Percentiles rank a stretch among this genome's conserved stretches.
phyloP scores from a whole-genome alignment of 257 asterid genomes.

The Rubia yunnanensis region DNA sequence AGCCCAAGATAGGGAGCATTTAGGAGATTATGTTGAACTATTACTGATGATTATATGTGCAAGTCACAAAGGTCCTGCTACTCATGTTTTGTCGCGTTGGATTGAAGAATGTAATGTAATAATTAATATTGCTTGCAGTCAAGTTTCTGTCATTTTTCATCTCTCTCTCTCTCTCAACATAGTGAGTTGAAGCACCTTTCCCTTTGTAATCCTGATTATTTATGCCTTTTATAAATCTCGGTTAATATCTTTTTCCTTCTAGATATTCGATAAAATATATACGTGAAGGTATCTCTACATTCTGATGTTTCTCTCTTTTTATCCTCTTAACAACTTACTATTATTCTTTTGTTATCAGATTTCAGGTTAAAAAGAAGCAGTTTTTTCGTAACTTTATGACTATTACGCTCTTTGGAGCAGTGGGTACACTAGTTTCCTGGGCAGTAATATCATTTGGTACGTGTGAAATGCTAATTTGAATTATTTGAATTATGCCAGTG shows the following conservation, averaged over 20 bases:
- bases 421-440: constrained; percentile 35
- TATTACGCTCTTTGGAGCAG: constrained; percentile 37
- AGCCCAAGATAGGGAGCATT: not conserved
- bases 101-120: not conserved
- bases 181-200: not conserved
- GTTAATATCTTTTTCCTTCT: not conserved
- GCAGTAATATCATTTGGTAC: constrained; percentile 33
- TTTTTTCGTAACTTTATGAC: constrained; percentile 41
- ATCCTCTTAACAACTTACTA: not conserved
- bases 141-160: not conserved
- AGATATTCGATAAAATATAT: not conserved
- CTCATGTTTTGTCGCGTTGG: not conserved
- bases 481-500: not conserved
- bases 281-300: too few species aligned
- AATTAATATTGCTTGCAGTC: not conserved
- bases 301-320: not conserved
- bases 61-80: not conserved
- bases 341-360: constrained; percentile 19
- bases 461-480: not conserved
- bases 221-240: not conserved
- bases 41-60: not conserved
- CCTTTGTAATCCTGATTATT: not conserved
- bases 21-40: not conserved
- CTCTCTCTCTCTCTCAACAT: not conserved
- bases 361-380: constrained; percentile 43